Percentiles rank a stretch among this genome's conserved stretches.
These are phyloP conservation scores for Cyberlindnera japonica DNA, from an alignment of 805 yeast genomes.

Conservation along the genomic window DNA sequence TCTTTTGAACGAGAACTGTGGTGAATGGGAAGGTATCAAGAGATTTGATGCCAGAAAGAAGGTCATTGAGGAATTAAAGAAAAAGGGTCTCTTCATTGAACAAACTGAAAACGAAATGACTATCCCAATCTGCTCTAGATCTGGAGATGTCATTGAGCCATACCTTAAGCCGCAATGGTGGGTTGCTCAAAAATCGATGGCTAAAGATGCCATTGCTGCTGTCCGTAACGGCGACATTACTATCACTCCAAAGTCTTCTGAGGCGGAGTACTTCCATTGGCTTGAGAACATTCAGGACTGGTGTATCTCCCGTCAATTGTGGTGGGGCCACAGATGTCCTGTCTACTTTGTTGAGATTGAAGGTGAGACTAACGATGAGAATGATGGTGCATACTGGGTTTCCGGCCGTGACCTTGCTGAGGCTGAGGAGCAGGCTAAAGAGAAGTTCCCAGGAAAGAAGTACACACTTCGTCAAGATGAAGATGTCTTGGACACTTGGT, in stretches of 20 bases:
- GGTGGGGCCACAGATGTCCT: conserved; percentile 99
- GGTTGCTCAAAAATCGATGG: conserved; percentile 90
- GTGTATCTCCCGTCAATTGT: conserved; percentile 93
- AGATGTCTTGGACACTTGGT: conserved; percentile 98
- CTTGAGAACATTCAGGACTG: conserved; percentile 95
- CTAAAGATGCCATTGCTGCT: conserved; percentile 79
- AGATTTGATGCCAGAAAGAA: conserved; percentile 89
- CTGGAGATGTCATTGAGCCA: conserved; percentile 97
- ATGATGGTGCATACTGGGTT: conserved; percentile 80
- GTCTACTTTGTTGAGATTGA: conserved; percentile 84
- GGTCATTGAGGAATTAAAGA: conserved; percentile 79
- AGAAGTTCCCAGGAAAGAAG: conserved; percentile 64
- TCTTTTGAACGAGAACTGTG: conserved; percentile 84
- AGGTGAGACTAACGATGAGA: conserved; percentile 52
- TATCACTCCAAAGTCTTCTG: conserved; percentile 85
- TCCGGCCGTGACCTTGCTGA: conserved; percentile 83
- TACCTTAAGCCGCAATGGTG: conserved; percentile 99
- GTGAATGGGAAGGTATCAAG: conserved; percentile 87
- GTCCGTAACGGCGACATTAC: conserved; percentile 78
- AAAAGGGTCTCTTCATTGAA: conserved; percentile 69
- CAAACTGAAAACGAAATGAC: conserved; percentile 96
- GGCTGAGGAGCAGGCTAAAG: conserved; percentile 77
- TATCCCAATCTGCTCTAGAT: conserved; percentile 90
- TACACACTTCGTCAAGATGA: conserved; percentile 87
- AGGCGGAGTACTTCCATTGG: conserved; percentile 94